Percentiles rank a stretch among this genome's conserved stretches.
Conservation (phyloP, 2,329 filamentous ascomycete genomes). For the Pseudocercospora macadamiae region DNA sequence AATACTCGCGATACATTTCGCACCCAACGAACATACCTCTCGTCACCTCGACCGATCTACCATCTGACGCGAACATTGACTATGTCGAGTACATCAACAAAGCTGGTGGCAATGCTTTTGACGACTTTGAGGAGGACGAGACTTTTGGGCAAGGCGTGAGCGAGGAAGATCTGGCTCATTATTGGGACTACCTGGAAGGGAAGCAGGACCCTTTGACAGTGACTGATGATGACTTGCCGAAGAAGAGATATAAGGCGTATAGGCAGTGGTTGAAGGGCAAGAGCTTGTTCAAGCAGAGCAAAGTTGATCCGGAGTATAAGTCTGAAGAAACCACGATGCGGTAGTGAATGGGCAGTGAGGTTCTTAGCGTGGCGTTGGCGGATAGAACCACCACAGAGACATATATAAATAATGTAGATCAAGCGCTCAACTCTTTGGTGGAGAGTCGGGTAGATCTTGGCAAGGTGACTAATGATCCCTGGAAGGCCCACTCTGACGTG, state of each 20-base stretch:
- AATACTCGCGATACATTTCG: conserved; percentile 85
- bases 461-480: not conserved
- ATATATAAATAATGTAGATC: too few species aligned
- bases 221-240: conserved; percentile 79
- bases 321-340: not conserved
- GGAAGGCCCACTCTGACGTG: not conserved
- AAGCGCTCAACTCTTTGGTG: too few species aligned
- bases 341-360: not conserved
- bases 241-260: conserved; percentile 97
- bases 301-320: conserved; percentile 54
- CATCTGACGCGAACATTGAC: conserved; percentile 62
- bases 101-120: conserved; percentile 62
- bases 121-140: conserved; percentile 43
- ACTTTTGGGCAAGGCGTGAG: conserved; percentile 51
- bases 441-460: too few species aligned
- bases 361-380: not conserved
- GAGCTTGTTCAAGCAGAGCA: conserved; percentile 88
- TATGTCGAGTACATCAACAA: conserved; percentile 81
- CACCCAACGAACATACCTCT: conserved; percentile 89
- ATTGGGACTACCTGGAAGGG: conserved; percentile 74
- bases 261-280: conserved; percentile 92
- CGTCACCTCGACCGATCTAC: conserved; percentile 67
- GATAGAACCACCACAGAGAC: too few species aligned
- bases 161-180: conserved; percentile 71
- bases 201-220: conserved; percentile 86